phyloP scores from a whole-genome alignment of 116 monocot genomes.

The Papilionanthe hybrid region DNA sequence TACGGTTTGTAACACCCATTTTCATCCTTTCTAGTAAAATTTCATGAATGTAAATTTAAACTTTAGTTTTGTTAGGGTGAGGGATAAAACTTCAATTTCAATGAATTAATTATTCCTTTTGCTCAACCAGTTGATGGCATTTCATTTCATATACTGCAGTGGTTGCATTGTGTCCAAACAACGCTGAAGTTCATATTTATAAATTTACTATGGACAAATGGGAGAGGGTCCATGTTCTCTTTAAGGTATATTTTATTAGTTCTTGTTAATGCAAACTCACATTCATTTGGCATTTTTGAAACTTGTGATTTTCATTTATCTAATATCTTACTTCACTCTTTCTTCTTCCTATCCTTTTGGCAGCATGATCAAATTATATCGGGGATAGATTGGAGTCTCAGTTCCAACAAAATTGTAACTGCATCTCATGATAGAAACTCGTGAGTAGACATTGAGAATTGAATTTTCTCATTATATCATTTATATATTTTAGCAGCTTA shows the following conservation, averaged over 20 bases:
- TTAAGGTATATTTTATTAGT: constrained; percentile 51
- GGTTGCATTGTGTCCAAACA: constrained; percentile 98
- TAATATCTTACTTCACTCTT: neutral
- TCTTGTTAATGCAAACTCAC: neutral
- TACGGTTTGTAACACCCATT: neutral
- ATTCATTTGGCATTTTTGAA: constrained; percentile 1
- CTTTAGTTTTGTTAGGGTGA: neutral
- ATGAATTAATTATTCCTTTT: constrained; percentile 1
- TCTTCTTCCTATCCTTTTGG: constrained; percentile 7
- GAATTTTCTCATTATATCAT: constrained; percentile 6
- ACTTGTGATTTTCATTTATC: neutral
- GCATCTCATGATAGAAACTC: constrained; percentile 99
- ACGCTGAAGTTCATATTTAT: constrained; percentile 88
- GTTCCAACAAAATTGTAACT: constrained; percentile 89
- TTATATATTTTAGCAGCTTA: neutral
- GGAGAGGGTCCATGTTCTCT: constrained; percentile 89
- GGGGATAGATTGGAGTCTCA: constrained; percentile 89
- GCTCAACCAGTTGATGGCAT: constrained; percentile 2
- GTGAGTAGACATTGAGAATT: constrained; percentile 39
- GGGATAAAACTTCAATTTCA: neutral
- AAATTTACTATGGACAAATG: constrained; percentile 66
- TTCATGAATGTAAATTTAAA: neutral
- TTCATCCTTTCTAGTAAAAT: neutral
- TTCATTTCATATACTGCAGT: constrained; percentile 37
- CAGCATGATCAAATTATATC: constrained; percentile 98